Evolutionary conservation across 2,329 filamentous ascomycete genomes (phyloP), one percentile per base, ranked within the genome.

Genomic region (Malbranchea zuffiana): DNA sequence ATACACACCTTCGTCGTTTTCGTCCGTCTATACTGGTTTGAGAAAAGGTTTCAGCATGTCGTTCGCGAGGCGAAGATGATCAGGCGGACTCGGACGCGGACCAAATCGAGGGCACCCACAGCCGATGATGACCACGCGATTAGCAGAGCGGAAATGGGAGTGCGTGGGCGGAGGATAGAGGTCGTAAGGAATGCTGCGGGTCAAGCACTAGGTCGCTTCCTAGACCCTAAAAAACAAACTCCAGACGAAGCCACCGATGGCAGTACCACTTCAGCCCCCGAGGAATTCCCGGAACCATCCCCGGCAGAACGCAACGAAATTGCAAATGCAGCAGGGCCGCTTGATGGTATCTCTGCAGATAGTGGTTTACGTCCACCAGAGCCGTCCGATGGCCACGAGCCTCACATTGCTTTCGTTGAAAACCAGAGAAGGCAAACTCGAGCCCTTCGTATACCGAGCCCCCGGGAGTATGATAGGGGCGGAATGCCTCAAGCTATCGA

Each of bases 11-110:
- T 75, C 29, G 85, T 98, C 29, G 90, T 98, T 5, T 88, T 94
- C 49, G 71, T 96, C 10, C 81, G 90, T 17, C 68, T 98, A 1
- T 95, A 94, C 61, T 98, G 88, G 88, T 98, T 98, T 55, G 87
- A 98, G 61, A 94, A 92, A 60, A 76, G 87, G 5, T 96, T 98
- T 55, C 82, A 93, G 54, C 72, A 82, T 50, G 74, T 94, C 46
- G 86, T 82, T 10, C 71, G 70, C 21, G 82, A 93, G 49, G 78
- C 82, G 1, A 74, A 76, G 37, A 68, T 64, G 28, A 66, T 78
- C 36, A 75, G 87, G 37, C 69, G 71, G 37, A 80, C 60, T 65
- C 33, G 41, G 21, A 34, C 37, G 13, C 37, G 33, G 11, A 35
- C 53, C 61, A 75, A 62, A 62, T 79, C 54, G 61, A 64, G 64